phyloP scores from a whole-genome alignment of 345 rosid species.

The Brassica nigra region DNA sequence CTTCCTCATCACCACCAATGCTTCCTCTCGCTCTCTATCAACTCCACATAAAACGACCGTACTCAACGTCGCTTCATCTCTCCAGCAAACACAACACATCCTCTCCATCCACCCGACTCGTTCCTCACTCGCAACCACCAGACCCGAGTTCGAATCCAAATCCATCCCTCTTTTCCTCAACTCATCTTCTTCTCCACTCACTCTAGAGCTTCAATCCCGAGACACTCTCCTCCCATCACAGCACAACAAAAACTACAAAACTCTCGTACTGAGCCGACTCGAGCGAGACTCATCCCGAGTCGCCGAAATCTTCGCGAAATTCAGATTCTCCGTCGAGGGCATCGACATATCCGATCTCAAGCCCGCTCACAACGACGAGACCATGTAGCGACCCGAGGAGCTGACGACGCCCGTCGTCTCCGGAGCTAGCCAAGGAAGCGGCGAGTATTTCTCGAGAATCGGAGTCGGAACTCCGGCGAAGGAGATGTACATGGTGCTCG shows the following conservation, averaged over 20 bases:
- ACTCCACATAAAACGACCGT: constrained; percentile 32
- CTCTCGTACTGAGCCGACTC: constrained; percentile 62
- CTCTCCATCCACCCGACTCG: constrained; percentile 51
- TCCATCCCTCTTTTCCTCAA: constrained; percentile 36
- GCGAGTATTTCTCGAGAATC: constrained; percentile 84
- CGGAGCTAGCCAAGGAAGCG: constrained; percentile 81
- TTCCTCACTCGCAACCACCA: constrained; percentile 13
- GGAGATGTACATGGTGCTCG: constrained; percentile 63
- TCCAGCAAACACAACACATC: constrained; percentile 49
- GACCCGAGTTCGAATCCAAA: constrained; percentile 26
- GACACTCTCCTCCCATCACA: constrained; percentile 48
- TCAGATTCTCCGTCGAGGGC: constrained; percentile 52
- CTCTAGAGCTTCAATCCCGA: constrained; percentile 62
- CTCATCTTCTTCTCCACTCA: constrained; percentile 44
- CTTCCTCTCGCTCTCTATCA: constrained; percentile 47
- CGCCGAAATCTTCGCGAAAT: constrained; percentile 44
- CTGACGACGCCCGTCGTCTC: constrained; percentile 71
- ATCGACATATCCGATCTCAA: constrained; percentile 20
- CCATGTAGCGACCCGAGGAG: constrained; percentile 50
- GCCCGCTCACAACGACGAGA: constrained; percentile 6
- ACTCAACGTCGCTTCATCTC: constrained; percentile 57
- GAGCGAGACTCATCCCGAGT: constrained; percentile 79
- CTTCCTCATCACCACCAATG: constrained; percentile 14
- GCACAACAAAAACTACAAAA: constrained; percentile 56
- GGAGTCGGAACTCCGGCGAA: constrained; percentile 79